Evolutionary conservation across 192 early-diverging fungal species (phyloP).

Genomic region (Coemansia sp.): DNA sequence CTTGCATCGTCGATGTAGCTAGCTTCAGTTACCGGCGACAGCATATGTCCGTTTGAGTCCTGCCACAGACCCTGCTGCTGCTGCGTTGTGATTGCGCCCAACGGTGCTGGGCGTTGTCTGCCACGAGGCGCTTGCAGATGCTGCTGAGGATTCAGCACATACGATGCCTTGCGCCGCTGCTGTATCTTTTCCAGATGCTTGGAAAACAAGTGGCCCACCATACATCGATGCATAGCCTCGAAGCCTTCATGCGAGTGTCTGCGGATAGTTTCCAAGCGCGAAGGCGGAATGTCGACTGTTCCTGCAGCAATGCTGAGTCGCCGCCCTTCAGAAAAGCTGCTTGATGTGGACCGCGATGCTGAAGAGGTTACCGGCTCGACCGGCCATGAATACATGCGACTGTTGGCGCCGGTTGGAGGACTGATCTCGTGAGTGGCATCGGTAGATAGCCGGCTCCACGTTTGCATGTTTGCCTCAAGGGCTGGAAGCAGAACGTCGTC

Average conservation of each 20-base stretch:
- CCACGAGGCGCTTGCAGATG: constrained; percentile 6
- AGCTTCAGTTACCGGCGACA: constrained; percentile 10
- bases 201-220: constrained; percentile 49
- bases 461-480: constrained; percentile 46
- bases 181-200: constrained; percentile 50
- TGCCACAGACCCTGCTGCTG: neutral
- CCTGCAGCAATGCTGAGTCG: constrained; percentile 52
- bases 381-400: constrained; percentile 45
- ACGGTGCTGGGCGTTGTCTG: constrained; percentile 5
- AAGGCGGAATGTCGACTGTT: constrained; percentile 50
- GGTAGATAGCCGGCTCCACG: constrained; percentile 42
- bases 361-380: constrained; percentile 13
- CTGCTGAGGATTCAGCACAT: constrained; percentile 20
- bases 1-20: neutral
- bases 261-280: constrained; percentile 44
- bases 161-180: constrained; percentile 44
- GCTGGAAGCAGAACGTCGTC: constrained; percentile 57
- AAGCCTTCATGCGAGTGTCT: constrained; percentile 50
- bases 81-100: neutral
- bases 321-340: constrained; percentile 31
- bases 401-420: constrained; percentile 41
- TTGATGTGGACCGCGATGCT: constrained; percentile 18
- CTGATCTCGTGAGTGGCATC: constrained; percentile 41
- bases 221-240: constrained; percentile 42
- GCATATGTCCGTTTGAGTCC: neutral